phyloP scores from a whole-genome alignment of 2,329 filamentous ascomycete genomes.

The Aspergillus persii region DNA sequence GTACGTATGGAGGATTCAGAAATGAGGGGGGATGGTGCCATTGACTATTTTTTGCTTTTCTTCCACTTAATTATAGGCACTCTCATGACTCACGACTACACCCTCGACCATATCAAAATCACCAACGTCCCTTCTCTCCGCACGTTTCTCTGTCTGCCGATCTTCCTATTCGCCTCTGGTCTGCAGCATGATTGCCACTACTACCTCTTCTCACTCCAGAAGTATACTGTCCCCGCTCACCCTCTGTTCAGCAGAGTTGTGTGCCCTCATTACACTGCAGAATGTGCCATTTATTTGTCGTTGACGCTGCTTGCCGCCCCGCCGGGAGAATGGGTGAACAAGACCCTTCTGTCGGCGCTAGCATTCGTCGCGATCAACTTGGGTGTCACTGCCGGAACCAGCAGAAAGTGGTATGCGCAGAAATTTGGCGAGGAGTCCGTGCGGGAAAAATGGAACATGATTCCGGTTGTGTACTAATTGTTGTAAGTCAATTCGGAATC shows the following conservation, averaged over 20 bases:
- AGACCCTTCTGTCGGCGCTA: slow-evolving; percentile 67
- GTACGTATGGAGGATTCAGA: slow-evolving; percentile 46
- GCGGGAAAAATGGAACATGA: slow-evolving; percentile 67
- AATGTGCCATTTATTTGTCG: slow-evolving; percentile 80
- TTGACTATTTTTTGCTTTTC: neutral
- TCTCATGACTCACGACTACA: slow-evolving; percentile 34
- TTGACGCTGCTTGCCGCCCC: slow-evolving; percentile 74
- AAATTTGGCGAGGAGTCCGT: slow-evolving; percentile 71
- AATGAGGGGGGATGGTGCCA: neutral
- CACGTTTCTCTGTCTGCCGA: slow-evolving; percentile 54
- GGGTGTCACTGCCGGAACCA: slow-evolving; percentile 74
- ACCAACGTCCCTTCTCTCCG: slow-evolving; percentile 47
- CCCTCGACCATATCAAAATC: slow-evolving; percentile 36
- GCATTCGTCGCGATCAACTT: slow-evolving; percentile 77
- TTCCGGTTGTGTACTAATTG: slow-evolving; percentile 54
- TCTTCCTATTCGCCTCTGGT: slow-evolving; percentile 68
- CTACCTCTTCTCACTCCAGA: slow-evolving; percentile 68
- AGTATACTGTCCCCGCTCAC: slow-evolving; percentile 77
- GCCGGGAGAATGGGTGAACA: slow-evolving; percentile 63
- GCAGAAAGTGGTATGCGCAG: slow-evolving; percentile 72
- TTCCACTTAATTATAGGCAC: slow-evolving; percentile 20
- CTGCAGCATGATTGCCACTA: slow-evolving; percentile 73
- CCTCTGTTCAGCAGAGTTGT: slow-evolving; percentile 70
- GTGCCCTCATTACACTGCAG: slow-evolving; percentile 88
- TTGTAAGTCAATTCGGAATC: neutral